These are phyloP conservation scores for Phialophora expanda DNA, from an alignment of 2,329 filamentous ascomycete genomes.

Conservation along the genomic window DNA sequence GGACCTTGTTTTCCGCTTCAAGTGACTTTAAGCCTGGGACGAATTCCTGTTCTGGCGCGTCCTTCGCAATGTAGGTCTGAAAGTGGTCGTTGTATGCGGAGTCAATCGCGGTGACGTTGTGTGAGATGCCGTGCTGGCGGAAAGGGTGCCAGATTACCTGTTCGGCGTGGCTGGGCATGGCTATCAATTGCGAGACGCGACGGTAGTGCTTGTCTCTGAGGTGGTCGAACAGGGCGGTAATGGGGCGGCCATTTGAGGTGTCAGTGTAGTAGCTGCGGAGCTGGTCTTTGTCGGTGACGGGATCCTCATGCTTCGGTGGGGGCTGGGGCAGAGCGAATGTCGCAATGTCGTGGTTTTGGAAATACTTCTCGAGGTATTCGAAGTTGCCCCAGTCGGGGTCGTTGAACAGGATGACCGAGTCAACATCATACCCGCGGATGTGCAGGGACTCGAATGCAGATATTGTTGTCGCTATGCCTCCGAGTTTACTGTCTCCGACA, in stretches of 20 bases:
- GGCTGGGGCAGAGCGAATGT: slow-evolving; percentile 65
- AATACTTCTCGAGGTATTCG: slow-evolving; percentile 70
- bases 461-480: slow-evolving; percentile 80
- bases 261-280: slow-evolving; percentile 70
- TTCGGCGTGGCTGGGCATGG: slow-evolving; percentile 66
- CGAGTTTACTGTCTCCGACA: slow-evolving; percentile 74
- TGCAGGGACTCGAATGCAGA: slow-evolving; percentile 78
- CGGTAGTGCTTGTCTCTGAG: slow-evolving; percentile 61
- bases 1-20: slow-evolving; percentile 25
- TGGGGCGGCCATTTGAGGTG: slow-evolving; percentile 47
- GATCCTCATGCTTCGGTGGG: slow-evolving; percentile 54
- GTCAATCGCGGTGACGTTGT: slow-evolving; percentile 75
- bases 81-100: slow-evolving; percentile 81
- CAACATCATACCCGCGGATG: slow-evolving; percentile 78
- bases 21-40: slow-evolving; percentile 30
- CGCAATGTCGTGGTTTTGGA: slow-evolving; percentile 63
- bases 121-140: slow-evolving; percentile 72
- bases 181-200: slow-evolving; percentile 64
- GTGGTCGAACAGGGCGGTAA: slow-evolving; percentile 56
- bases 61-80: slow-evolving; percentile 59
- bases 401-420: slow-evolving; percentile 71
- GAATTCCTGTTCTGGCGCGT: slow-evolving; percentile 32
- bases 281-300: slow-evolving; percentile 57
- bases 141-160: slow-evolving; percentile 83
- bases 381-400: slow-evolving; percentile 71